These are phyloP conservation scores for Chaetomium strumarium DNA, from an alignment of 2,329 filamentous ascomycete genomes.

Conservation along the genomic window DNA sequence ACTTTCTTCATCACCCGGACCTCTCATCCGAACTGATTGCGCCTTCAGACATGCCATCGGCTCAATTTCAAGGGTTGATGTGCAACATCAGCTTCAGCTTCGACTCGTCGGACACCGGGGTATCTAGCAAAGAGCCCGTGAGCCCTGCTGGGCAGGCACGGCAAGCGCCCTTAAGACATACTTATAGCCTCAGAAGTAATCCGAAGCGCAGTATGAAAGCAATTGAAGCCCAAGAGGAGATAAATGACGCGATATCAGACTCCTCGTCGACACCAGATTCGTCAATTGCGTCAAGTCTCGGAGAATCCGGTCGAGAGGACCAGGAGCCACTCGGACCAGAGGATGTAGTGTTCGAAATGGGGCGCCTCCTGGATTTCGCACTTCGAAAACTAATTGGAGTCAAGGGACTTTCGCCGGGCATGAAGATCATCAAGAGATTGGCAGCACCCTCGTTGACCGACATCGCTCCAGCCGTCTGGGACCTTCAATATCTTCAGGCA, in stretches of 20 bases:
- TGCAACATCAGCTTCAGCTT: slow-evolving; percentile 16
- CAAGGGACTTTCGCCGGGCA: slow-evolving; percentile 18
- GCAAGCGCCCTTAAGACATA: neutral
- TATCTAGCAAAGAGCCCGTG: neutral
- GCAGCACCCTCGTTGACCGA: slow-evolving; percentile 25
- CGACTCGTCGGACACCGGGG: neutral
- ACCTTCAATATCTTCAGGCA: slow-evolving; percentile 30
- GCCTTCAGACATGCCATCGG: slow-evolving; percentile 7
- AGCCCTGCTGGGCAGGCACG: neutral
- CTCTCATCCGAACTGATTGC: slow-evolving; percentile 21
- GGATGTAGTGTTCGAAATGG: slow-evolving; percentile 12
- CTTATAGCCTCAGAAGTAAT: slow-evolving; percentile 10
- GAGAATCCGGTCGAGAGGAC: neutral
- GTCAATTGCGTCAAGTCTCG: neutral
- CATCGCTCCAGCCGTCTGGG: slow-evolving; percentile 31
- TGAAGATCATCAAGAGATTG: slow-evolving; percentile 15
- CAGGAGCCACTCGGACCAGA: neutral
- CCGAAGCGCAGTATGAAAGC: slow-evolving; percentile 9
- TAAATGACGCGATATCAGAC: neutral
- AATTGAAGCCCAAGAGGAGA: slow-evolving; percentile 1
- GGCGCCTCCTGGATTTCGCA: slow-evolving; percentile 24
- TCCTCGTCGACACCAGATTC: no score
- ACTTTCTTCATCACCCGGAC: slow-evolving; percentile 23
- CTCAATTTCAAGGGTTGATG: slow-evolving; percentile 16
- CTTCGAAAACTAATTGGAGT: slow-evolving; percentile 28